Evolutionary conservation across 768 basidiomycete species (phyloP).

Genomic region (Leccinum subgranulosum): DNA sequence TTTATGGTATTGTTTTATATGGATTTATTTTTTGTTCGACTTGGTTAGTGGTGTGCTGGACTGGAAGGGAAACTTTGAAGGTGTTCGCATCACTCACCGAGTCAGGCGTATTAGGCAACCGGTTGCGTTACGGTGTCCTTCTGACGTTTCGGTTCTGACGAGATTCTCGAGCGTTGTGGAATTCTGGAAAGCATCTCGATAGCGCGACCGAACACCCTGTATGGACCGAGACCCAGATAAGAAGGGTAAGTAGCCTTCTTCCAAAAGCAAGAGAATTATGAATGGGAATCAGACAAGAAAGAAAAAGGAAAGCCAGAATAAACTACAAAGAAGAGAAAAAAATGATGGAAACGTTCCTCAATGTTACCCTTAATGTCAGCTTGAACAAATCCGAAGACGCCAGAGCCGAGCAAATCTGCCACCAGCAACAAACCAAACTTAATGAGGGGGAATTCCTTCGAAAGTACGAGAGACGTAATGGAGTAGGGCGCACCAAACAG

Average conservation of each 20-base stretch:
- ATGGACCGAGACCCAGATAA: slow-evolving; percentile 6
- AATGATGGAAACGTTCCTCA: slow-evolving; percentile 39
- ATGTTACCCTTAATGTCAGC: slow-evolving; percentile 68
- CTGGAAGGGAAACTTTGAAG: not conserved
- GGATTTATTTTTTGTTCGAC: slow-evolving; percentile 2
- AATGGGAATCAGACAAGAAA: slow-evolving; percentile 3
- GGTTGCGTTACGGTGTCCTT: slow-evolving; percentile 47
- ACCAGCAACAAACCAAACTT: not conserved
- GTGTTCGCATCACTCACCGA: slow-evolving; percentile 43
- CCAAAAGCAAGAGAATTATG: slow-evolving; percentile 9
- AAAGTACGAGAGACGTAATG: slow-evolving; percentile 20
- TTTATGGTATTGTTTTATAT: not conserved
- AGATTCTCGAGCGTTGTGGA: slow-evolving; percentile 62
- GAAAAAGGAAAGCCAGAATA: not conserved
- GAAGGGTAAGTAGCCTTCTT: slow-evolving; percentile 2
- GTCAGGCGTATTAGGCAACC: slow-evolving; percentile 63
- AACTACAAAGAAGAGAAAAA: not conserved
- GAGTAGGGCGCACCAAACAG: slow-evolving; percentile 56
- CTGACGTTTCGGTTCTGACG: slow-evolving; percentile 48
- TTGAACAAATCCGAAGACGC: slow-evolving; percentile 73
- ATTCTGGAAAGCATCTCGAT: slow-evolving; percentile 38
- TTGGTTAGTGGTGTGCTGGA: not conserved
- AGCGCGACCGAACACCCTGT: slow-evolving; percentile 65
- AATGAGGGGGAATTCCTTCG: slow-evolving; percentile 8
- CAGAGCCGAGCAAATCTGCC: slow-evolving; percentile 63